Evolutionary conservation across 106 monocot species (phyloP), one percentile per base, ranked within the genome.

Genomic region (Xerophyta viscosa): DNA sequence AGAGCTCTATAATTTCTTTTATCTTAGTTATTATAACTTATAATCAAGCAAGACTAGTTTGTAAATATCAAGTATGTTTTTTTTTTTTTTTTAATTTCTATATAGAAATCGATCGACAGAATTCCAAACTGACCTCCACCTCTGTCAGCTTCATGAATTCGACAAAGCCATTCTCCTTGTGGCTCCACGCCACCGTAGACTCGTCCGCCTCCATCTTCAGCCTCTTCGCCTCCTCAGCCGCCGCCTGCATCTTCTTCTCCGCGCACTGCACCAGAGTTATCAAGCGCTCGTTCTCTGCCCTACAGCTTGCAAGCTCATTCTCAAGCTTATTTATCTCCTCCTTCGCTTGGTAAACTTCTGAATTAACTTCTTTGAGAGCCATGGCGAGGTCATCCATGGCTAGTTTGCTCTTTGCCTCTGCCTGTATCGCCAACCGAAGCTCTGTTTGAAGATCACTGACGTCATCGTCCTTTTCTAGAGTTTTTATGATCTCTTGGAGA

Each of bases 331-430:
- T 31, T 20, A 73, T 48, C 64, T 60, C 41, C 39, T 61, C 54
- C 48, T 70, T 76, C 13, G 29, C 33, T 20, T 65, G 58, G 14
- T 44, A 8, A 4, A 14, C 8, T 44, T 44, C 43, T 14, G 67
- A 54, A 0, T 67, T 74, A 6, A 77, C 84, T 51, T 90, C 90
- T 42, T 77, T 76, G 18, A 92, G 71, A 7, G 76, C 78, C 8
- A 70, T 0, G 1, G 78, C 91, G 11, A 91, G 48, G 45, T 64
- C 81, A 52, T 91, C 91, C 91, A 91, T 72, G 17, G 85, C 91
- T 46, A 75, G 77, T 57, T 76, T 82, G 69, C 74, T 86, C 75
- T 75, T 86, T 57, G 68, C 78, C 41, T 86, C 85, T 5, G 75
- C 81, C 25, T 65, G 62, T 10, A 68, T 0, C 0, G 91, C 77